Percentiles rank a stretch among this genome's conserved stretches.
Conservation (phyloP, 2,329 filamentous ascomycete species). For the Byssochlamys sp. region DNA sequence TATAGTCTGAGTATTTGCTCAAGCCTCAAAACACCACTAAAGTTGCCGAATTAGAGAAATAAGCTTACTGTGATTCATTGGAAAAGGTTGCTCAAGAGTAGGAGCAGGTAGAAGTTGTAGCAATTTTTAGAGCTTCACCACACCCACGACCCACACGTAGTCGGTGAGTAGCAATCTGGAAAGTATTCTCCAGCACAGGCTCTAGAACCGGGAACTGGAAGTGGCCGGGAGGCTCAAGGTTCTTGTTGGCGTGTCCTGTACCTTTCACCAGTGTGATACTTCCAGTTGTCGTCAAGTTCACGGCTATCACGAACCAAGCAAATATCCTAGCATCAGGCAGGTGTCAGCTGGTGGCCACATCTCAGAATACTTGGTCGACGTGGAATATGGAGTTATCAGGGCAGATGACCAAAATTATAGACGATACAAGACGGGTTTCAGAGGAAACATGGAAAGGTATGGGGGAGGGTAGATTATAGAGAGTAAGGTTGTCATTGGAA, state of each 20-base stretch:
- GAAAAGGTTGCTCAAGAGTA: conserved; percentile 4
- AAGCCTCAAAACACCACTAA: neutral
- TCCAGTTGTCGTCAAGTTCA: neutral
- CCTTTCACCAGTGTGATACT: neutral
- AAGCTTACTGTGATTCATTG: conserved; percentile 18
- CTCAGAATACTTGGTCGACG: neutral
- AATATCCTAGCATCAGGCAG: neutral
- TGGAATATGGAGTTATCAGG: too few species aligned
- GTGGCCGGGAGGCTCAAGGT: neutral
- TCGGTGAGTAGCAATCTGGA: neutral
- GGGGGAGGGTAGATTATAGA: too few species aligned
- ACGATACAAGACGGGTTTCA: too few species aligned
- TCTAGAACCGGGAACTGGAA: neutral
- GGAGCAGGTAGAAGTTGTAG: conserved; percentile 1
- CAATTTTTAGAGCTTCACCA: conserved; percentile 1
- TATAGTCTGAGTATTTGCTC: neutral
- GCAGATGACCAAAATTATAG: too few species aligned
- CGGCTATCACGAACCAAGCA: neutral
- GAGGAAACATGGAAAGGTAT: too few species aligned
- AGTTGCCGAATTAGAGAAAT: conserved; percentile 13
- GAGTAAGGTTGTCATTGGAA: too few species aligned
- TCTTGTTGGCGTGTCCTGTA: neutral
- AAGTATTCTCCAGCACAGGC: neutral
- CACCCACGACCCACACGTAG: neutral
- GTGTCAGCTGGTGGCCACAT: neutral